These are phyloP conservation scores for Debaryomyces udenii DNA, from an alignment of 1,139 yeast genomes.

Conservation along the genomic window DNA sequence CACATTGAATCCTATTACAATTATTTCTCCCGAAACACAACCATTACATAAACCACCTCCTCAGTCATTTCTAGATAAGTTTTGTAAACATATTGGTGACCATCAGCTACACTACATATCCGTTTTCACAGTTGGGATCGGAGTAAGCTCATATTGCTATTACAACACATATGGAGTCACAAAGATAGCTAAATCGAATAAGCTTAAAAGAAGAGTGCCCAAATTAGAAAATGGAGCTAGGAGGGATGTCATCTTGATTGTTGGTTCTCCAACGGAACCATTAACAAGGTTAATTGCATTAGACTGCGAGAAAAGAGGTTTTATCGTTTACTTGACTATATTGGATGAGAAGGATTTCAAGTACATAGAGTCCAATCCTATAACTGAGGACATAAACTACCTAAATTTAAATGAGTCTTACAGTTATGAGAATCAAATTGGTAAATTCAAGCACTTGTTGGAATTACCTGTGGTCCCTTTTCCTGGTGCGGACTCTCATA, in stretches of 20 bases:
- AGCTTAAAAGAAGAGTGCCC: slow-evolving; percentile 57
- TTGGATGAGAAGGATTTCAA: slow-evolving; percentile 64
- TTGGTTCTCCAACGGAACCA: slow-evolving; percentile 81
- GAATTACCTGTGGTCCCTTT: slow-evolving; percentile 47
- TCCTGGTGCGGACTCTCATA: slow-evolving; percentile 57
- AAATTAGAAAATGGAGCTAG: slow-evolving; percentile 71
- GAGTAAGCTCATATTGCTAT: slow-evolving; percentile 22
- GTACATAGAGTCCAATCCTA: slow-evolving; percentile 59
- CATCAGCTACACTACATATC: slow-evolving; percentile 23
- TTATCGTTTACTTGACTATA: slow-evolving; percentile 76
- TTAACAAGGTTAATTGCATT: slow-evolving; percentile 68
- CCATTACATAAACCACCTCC: slow-evolving; percentile 10
- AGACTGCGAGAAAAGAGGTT: slow-evolving; percentile 78
- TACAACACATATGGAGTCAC: slow-evolving; percentile 10
- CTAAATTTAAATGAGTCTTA: slow-evolving; percentile 34
- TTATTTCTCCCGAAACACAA: slow-evolving; percentile 1
- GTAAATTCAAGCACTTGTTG: slow-evolving; percentile 45
- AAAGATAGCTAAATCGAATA: slow-evolving; percentile 11
- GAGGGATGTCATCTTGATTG: slow-evolving; percentile 68
- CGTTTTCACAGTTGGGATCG: slow-evolving; percentile 34
- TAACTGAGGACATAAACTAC: slow-evolving; percentile 54
- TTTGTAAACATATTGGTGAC: slow-evolving; percentile 16
- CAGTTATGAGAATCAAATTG: slow-evolving; percentile 33
- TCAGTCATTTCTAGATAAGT: slow-evolving; percentile 11
- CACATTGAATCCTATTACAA: slow-evolving; percentile 16